phyloP scores from a whole-genome alignment of 176 grass and related monocot genomes.

The Oryza punctata region DNA sequence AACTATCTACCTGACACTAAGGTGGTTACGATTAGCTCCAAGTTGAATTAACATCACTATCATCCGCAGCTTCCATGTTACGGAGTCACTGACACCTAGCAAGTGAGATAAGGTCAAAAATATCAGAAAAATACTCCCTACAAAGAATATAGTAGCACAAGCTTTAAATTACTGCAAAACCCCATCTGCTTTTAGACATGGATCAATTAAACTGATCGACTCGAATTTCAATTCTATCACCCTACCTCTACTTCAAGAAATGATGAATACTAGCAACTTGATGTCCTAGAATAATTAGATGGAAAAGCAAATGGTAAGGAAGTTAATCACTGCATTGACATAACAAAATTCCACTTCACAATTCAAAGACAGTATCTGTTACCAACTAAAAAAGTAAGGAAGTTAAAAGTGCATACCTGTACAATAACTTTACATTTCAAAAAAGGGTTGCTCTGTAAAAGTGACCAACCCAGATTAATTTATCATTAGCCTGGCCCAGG shows the following conservation, averaged over 20 bases:
- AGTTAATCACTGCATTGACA: neutral
- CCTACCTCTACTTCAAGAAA: neutral
- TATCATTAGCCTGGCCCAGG: constrained; percentile 57
- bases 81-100: constrained; percentile 38
- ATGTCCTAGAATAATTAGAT: neutral
- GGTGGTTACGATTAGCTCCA: constrained; percentile 41
- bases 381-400: neutral
- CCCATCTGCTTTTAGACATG: neutral
- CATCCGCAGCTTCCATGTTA: constrained; percentile 40
- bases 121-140: constrained; percentile 10
- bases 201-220: neutral
- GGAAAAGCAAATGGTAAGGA: neutral
- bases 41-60: constrained; percentile 41
- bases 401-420: constrained; percentile 37
- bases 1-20: constrained; percentile 41
- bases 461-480: constrained; percentile 4
- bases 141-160: neutral
- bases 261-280: neutral
- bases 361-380: neutral
- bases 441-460: constrained; percentile 27
- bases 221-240: constrained; percentile 3
- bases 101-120: constrained; percentile 17
- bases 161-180: neutral
- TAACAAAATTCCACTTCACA: neutral
- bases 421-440: constrained; percentile 50